phyloP scores from a whole-genome alignment of 169 alveolate species.

The Eimeria sp. region DNA sequence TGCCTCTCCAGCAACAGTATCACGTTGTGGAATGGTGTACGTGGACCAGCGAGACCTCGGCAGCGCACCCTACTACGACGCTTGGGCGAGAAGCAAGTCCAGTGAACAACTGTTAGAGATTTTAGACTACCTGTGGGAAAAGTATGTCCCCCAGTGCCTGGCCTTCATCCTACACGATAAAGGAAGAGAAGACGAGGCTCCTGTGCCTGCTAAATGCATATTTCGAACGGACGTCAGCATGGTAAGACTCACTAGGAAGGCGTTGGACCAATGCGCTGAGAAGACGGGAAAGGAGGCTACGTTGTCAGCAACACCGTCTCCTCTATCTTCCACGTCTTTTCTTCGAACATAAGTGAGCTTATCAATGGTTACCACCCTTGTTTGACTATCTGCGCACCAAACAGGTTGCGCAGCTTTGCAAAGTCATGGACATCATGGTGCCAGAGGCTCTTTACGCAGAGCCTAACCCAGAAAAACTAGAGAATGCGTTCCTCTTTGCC shows the following conservation, averaged over 20 bases:
- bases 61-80: constrained; percentile 94
- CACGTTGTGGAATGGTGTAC: constrained; percentile 99
- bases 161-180: constrained; percentile 92
- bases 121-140: constrained; percentile 90
- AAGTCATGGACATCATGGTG: constrained; percentile 89
- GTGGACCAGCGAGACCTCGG: constrained; percentile 98
- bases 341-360: not conserved
- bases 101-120: constrained; percentile 86
- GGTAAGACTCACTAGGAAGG: not conserved
- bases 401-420: constrained; percentile 91
- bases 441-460: constrained; percentile 86
- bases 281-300: not conserved
- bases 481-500: constrained; percentile 93
- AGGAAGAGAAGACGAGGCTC: constrained; percentile 84
- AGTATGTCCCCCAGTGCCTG: constrained; percentile 91
- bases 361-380: constrained; percentile 2
- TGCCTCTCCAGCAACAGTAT: constrained; percentile 99
- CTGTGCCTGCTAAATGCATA: constrained; percentile 54
- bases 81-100: constrained; percentile 93
- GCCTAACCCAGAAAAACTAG: constrained; percentile 86
- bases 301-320: too few relatives aligned
- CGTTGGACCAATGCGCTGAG: not conserved
- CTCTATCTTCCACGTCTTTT: too few relatives aligned
- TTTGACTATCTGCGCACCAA: constrained; percentile 85
- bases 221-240: constrained; percentile 81